Evolutionary conservation across 257 asterid genomes (phyloP).

Genomic region (Nicotiana paniculata): DNA sequence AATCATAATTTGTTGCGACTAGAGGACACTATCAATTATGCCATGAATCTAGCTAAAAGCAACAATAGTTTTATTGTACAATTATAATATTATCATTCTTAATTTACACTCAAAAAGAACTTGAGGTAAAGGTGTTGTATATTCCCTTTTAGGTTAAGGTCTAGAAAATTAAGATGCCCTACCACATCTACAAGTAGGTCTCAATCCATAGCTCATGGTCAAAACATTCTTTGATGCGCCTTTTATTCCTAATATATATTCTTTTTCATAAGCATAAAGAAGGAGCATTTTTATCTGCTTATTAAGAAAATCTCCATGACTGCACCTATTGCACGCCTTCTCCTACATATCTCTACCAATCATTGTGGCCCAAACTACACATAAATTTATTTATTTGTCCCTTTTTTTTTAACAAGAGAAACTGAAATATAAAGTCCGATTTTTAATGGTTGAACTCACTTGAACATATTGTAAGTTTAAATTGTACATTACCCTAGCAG

Average conservation of each 20-base stretch:
- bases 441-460: background rate
- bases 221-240: background rate
- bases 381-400: too few relatives aligned
- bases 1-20: background rate
- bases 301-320: background rate
- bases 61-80: background rate
- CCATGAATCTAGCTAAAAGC: slow-evolving; percentile 9
- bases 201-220: background rate
- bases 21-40: slow-evolving; percentile 3
- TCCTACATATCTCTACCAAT: background rate
- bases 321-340: background rate
- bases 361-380: background rate
- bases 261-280: background rate
- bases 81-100: background rate
- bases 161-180: background rate
- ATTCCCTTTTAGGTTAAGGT: background rate
- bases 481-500: too few relatives aligned
- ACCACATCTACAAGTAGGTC: background rate
- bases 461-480: too few relatives aligned
- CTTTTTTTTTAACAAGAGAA: background rate
- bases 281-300: background rate
- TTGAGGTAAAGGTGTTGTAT: background rate
- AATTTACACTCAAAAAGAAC: background rate
- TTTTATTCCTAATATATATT: slow-evolving; percentile 5
- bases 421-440: background rate